Evolutionary conservation across 75 land plant species (phyloP), one percentile per base, ranked within the genome.

Genomic region (Pinus albicaulis): DNA sequence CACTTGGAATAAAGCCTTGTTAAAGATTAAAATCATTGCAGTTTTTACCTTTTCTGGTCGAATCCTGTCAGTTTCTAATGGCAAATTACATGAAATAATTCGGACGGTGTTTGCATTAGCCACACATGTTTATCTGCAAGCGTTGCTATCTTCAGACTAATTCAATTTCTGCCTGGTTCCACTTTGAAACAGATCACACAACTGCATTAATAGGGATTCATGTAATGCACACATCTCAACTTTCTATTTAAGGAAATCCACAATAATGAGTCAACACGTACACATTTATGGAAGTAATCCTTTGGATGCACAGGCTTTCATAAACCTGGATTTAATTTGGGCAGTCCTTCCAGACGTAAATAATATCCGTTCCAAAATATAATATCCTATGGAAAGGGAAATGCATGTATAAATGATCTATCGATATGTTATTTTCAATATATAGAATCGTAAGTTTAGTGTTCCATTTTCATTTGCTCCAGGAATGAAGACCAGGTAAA

Each of bases 401-500:
- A 31, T 20, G 7, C 34, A 8, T 36, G 11, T 64, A 16, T 6
- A 31, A 64, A 64, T 64, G 65, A 72, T 23, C 52, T 56, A 72
- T 25, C 52, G 57, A 16, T 20, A 48, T 22, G 23, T 64, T 31
- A 68, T 68, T 65, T 41, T 19, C 3, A 19, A 68, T 68, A 34
- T 41, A n/a, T 20, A 41, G 16, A 68, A 20, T 41, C 41, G 23
- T 38, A n/a, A n/a, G n/a, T 57, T 10, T n/a, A 74, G 59, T 56
- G 66, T 28, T 11, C 63, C 1, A 11, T 74, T 61, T 59, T 78
- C 59, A 55, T 55, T 15, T 12, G 60, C 48, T 75, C 58, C 63
- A 61, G 63, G 63, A 61, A 61, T n/a, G 53, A 19, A 38, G 38
- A 66, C 11, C 38, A 66, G 71, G 20, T 66, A 38, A 19, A 36